phyloP scores from a whole-genome alignment of 768 basidiomycete genomes.

The Filobasidium floriforme region DNA sequence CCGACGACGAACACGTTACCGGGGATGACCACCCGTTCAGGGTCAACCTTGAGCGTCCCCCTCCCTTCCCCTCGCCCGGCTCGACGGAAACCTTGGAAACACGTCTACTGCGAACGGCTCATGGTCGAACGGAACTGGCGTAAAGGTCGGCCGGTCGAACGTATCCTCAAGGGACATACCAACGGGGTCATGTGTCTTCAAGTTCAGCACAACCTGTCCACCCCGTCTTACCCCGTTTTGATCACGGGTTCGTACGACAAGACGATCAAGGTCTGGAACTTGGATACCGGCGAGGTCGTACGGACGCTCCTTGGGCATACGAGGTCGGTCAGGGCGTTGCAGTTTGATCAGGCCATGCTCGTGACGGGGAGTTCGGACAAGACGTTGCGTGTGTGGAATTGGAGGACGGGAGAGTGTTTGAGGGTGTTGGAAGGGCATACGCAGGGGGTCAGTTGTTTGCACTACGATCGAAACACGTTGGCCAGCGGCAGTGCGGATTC shows the following conservation, averaged over 20 bases:
- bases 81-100: conserved; percentile 77
- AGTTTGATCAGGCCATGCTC: conserved; percentile 90
- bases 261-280: conserved; percentile 90
- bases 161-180: conserved; percentile 82
- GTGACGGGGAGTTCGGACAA: conserved; percentile 96
- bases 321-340: conserved; percentile 79
- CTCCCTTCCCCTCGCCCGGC: not conserved
- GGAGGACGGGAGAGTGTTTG: conserved; percentile 80
- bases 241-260: conserved; percentile 97
- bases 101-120: conserved; percentile 95
- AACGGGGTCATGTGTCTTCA: conserved; percentile 97
- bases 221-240: conserved; percentile 72
- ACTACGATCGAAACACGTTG: conserved; percentile 83
- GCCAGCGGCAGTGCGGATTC: conserved; percentile 88
- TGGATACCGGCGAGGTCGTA: conserved; percentile 79
- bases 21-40: not conserved
- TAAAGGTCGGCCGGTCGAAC: conserved; percentile 75
- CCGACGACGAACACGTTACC: not conserved
- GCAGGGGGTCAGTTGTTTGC: conserved; percentile 80
- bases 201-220: conserved; percentile 72
- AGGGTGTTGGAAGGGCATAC: conserved; percentile 82
- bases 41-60: not conserved
- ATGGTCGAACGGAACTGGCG: conserved; percentile 96
- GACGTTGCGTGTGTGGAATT: conserved; percentile 78
- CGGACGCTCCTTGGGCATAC: conserved; percentile 82